A percentile compares a stretch with the other conserved stretches of the same genome.
Conservation (phyloP, 352 stramenopile species). For the Thalassiosira livingstoniorum region DNA sequence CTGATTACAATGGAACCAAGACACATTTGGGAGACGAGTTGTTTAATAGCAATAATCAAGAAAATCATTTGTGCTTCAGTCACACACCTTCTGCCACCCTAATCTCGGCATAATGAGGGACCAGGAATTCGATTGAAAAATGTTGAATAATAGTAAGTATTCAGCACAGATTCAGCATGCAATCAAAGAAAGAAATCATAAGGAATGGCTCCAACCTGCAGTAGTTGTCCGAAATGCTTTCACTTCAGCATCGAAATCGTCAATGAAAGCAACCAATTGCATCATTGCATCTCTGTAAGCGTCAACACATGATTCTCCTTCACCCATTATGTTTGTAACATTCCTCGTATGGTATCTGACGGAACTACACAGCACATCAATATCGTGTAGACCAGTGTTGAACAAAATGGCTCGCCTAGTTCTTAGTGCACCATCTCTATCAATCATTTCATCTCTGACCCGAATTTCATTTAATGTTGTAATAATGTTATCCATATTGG, state of each 20-base stretch:
- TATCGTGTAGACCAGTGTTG: conserved; percentile 81
- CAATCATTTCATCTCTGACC: conserved; percentile 20
- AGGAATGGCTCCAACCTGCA: conserved; percentile 48
- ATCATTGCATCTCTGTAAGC: conserved; percentile 56
- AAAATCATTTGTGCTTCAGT: no score
- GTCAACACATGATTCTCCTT: conserved; percentile 49
- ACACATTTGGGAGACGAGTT: no score
- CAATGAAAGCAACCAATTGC: conserved; percentile 53
- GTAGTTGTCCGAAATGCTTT: conserved; percentile 77
- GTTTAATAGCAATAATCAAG: no score
- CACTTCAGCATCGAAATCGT: conserved; percentile 57
- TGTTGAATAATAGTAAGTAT: neutral
- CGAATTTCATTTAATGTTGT: conserved; percentile 36
- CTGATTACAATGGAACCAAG: no score
- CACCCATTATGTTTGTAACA: conserved; percentile 20
- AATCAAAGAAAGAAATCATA: neutral
- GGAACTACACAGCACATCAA: conserved; percentile 70
- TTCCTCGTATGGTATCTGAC: conserved; percentile 50
- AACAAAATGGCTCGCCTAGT: conserved; percentile 68
- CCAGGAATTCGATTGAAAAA: conserved; percentile 3
- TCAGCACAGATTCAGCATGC: neutral
- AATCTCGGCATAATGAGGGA: neutral
- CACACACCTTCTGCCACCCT: conserved; percentile 61
- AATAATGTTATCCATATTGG: conserved; percentile 37
- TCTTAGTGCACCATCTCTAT: conserved; percentile 5